Base-by-base conservation (phyloP, 1,284 basidiomycete species). In the Trichosporon sp. region DNA sequence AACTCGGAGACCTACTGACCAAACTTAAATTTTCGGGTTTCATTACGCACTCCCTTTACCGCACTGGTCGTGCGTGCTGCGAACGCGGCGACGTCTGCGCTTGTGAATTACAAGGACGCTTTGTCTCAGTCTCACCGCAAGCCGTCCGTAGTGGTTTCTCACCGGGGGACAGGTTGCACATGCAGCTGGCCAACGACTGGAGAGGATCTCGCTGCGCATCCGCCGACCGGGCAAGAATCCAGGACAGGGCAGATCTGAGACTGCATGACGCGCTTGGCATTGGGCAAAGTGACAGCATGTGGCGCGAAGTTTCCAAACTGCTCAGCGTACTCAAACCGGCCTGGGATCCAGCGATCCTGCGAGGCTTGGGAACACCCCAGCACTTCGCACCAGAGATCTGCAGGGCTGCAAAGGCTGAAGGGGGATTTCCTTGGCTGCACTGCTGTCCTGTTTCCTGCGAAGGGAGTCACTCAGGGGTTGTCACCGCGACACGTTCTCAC, bases 401-500 rank as follows among this genome's bases (percentile, higher is more conserved):
- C 16, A 46, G 12, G n/a, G 4, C 11, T 16, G 16, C 1, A n/a
- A 14, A 46, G n/a, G 43, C 14, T n/a, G 14, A 26, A n/a, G 11
- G 8, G 4, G 43, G 16, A 46, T 4, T 16, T n/a, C 40, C 6
- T 2, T 10, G 2, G 11, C 11, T 40, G n/a, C 43, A 4, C 51
- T 26, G 51, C 51, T 54, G 51, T 26, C 51, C 51, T 26, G 14
- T 1, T 54, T 16, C 46, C 10, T 54, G 51, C 51, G n/a, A 16
- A 19, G 51, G 51, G 14, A n/a, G 46, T 48, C 46, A 48, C 46
- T 26, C 46, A 12, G 21, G 51, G 19, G 51, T 54, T 26, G 51
- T 54, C 51, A 54, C 51, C n/a, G 51, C 51, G 51, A 54, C 51
- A 54, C 51, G 51, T 54, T 54, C 51, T 21, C 19, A 54, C 51